phyloP scores from a whole-genome alignment of 148 eudicot genomes.

The Talinum fruticosum region DNA sequence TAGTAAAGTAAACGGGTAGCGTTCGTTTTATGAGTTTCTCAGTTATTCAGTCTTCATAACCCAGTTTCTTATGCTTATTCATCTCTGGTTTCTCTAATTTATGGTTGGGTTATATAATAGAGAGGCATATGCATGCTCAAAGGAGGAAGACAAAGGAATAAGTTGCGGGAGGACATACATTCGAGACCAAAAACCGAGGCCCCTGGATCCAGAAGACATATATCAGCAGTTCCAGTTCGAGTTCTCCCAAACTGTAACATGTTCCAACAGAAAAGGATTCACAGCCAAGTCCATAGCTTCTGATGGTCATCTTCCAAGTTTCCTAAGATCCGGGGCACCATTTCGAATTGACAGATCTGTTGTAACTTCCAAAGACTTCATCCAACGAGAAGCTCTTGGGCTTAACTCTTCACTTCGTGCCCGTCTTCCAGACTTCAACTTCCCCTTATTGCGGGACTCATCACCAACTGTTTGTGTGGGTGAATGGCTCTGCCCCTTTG shows the following conservation, averaged over 20 bases:
- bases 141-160: conserved; percentile 43
- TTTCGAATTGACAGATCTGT: conserved; percentile 16
- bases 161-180: conserved; percentile 35
- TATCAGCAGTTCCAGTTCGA: conserved; percentile 56
- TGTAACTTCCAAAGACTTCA: conserved; percentile 27
- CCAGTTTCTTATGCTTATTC: too few species aligned
- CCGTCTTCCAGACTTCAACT: conserved; percentile 41
- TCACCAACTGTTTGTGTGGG: conserved; percentile 26
- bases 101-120: conserved; percentile 18
- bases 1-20: too few species aligned
- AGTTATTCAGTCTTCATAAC: too few species aligned
- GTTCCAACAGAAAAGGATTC: conserved; percentile 25
- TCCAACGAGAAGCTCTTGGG: conserved; percentile 45
- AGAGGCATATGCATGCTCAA: conserved; percentile 54
- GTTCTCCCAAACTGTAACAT: conserved; percentile 23
- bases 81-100: not conserved
- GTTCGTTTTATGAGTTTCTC: too few species aligned
- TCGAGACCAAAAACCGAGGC: conserved; percentile 43
- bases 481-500: conserved; percentile 40
- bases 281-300: conserved; percentile 44
- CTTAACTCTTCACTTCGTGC: conserved; percentile 43
- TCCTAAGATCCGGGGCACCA: conserved; percentile 30
- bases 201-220: conserved; percentile 43
- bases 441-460: conserved; percentile 21
- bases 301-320: conserved; percentile 47